phyloP scores from a whole-genome alignment of 2,329 filamentous ascomycete species.

The Dothidotthia symphoricarpi region DNA sequence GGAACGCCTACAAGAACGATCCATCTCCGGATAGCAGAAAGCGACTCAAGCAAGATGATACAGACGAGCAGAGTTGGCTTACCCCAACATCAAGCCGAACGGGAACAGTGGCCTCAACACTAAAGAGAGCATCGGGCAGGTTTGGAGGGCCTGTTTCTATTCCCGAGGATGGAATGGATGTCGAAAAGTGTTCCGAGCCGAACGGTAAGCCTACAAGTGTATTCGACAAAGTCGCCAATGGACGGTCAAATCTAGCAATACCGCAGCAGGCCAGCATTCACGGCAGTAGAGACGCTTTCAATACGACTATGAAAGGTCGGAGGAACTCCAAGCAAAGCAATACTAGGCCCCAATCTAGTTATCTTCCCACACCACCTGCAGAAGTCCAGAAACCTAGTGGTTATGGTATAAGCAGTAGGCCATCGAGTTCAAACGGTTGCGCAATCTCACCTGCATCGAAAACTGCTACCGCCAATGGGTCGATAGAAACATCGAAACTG shows the following conservation, averaged over 20 bases:
- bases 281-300: conserved; percentile 14
- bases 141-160: conserved; percentile 21
- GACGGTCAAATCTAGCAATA: conserved; percentile 6
- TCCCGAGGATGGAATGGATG: conserved; percentile 12
- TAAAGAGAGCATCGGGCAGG: conserved; percentile 11
- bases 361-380: conserved; percentile 23
- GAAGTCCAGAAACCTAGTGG: conserved; percentile 14
- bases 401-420: conserved; percentile 7
- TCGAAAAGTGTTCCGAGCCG: conserved; percentile 5
- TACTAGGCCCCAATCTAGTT: conserved; percentile 7
- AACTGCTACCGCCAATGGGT: conserved; percentile 1
- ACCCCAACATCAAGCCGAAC: conserved; percentile 5
- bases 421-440: neutral
- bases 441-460: neutral
- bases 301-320: conserved; percentile 10
- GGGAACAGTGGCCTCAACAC: conserved; percentile 3
- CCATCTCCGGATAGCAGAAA: conserved; percentile 12
- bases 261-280: conserved; percentile 9
- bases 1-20: conserved; percentile 6
- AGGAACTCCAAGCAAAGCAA: conserved; percentile 4
- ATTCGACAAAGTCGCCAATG: conserved; percentile 17
- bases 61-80: conserved; percentile 8
- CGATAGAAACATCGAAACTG: conserved; percentile 8
- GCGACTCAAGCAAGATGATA: conserved; percentile 13
- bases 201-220: conserved; percentile 5